Percentiles rank a stretch among this genome's conserved stretches.
Evolutionary conservation across 1,284 basidiomycete species (phyloP).

Genomic region (Peniophora sp.): DNA sequence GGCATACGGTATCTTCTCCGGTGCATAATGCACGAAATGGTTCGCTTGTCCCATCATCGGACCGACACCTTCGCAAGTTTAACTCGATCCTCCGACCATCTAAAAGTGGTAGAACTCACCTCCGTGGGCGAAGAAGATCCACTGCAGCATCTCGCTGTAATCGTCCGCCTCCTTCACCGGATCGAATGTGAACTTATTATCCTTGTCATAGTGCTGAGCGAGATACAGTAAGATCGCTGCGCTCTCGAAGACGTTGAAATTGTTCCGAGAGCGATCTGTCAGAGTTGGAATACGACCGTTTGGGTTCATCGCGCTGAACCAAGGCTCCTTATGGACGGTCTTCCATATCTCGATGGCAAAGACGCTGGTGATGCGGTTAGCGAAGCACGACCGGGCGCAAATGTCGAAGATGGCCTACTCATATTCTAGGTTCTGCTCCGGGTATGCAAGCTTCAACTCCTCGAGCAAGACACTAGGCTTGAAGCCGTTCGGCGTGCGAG

Average conservation of each 20-base stretch:
- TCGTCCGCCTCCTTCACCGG: constrained; percentile 26
- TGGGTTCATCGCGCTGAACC: constrained; percentile 49
- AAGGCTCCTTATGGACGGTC: constrained; percentile 45
- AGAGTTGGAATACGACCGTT: constrained; percentile 53
- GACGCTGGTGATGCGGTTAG: constrained; percentile 25
- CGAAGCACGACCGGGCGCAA: constrained; percentile 6
- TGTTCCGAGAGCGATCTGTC: constrained; percentile 30
- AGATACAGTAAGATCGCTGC: constrained; percentile 49
- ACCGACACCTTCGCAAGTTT: background rate
- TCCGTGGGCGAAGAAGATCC: constrained; percentile 64
- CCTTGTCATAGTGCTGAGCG: constrained; percentile 38
- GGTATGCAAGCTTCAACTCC: constrained; percentile 34
- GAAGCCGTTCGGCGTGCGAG: constrained; percentile 10
- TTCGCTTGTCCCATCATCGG: constrained; percentile 23
- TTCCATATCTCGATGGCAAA: constrained; percentile 27
- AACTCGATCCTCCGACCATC: background rate
- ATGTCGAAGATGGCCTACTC: constrained; percentile 27
- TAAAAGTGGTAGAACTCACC: constrained; percentile 24
- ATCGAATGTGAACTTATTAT: constrained; percentile 42
- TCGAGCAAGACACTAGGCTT: constrained; percentile 33
- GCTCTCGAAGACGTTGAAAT: constrained; percentile 47
- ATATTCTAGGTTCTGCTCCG: constrained; percentile 27
- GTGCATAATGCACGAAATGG: constrained; percentile 49
- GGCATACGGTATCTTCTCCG: constrained; percentile 60
- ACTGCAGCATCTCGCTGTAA: constrained; percentile 60